Conservation (phyloP, 768 basidiomycete species). For the Astraeus odoratus region DNA sequence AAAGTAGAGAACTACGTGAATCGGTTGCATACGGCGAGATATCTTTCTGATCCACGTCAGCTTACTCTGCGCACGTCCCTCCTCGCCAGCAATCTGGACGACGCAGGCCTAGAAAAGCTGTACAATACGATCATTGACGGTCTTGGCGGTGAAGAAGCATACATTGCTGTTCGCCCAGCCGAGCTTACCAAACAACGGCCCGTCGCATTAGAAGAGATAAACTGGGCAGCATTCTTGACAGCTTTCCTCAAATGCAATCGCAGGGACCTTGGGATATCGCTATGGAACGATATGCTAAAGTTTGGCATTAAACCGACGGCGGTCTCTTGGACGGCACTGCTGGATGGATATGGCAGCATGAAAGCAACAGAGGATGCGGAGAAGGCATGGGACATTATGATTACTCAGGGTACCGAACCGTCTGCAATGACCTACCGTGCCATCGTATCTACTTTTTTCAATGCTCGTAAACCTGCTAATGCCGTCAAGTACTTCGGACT, state of each 20-base stretch:
- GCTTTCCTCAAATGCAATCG: conserved; percentile 53
- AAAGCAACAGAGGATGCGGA: conserved; percentile 48
- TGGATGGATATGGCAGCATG: conserved; percentile 53
- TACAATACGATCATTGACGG: conserved; percentile 48
- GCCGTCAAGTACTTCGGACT: conserved; percentile 45
- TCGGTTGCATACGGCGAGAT: conserved; percentile 44
- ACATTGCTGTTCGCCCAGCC: conserved; percentile 41
- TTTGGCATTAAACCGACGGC: conserved; percentile 45
- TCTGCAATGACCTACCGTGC: conserved; percentile 63
- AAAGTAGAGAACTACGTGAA: conserved; percentile 41
- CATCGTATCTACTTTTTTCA: conserved; percentile 56
- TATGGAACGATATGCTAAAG: conserved; percentile 64
- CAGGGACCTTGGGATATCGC: conserved; percentile 47
- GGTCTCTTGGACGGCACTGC: conserved; percentile 63
- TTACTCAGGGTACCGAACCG: conserved; percentile 46
- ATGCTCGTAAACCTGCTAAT: conserved; percentile 41
- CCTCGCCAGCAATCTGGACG: conserved; percentile 32
- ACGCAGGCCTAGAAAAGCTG: conserved; percentile 33
- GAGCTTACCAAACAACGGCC: conserved; percentile 31
- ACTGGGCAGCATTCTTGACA: conserved; percentile 61
- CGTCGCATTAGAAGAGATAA: conserved; percentile 46
- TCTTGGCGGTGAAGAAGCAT: conserved; percentile 45
- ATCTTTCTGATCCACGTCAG: conserved; percentile 42
- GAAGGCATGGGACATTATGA: conserved; percentile 60
- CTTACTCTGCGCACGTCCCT: conserved; percentile 46